Base-by-base conservation (phyloP, 306 rosid species). In the Begonia masoniana region DNA sequence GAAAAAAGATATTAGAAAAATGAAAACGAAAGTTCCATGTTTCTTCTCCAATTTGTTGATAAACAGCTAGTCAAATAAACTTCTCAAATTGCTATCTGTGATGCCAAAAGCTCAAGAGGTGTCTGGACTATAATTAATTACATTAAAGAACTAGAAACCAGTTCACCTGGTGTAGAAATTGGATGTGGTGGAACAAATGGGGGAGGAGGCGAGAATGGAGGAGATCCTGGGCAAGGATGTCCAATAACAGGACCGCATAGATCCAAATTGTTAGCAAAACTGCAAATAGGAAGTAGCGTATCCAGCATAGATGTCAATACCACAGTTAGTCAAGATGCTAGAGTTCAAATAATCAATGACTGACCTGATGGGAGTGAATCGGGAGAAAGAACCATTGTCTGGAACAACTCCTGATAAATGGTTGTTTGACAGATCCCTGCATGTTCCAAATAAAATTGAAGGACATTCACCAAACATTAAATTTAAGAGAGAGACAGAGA, bases 201-300 rank as follows among this genome's bases (percentile, higher is more conserved):
- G 4, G 99, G 99, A 63, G 99, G 99, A 54, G 99, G 99, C 55
- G 99, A 86, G 72, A 92, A 92, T 59, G 99, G 99, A 47, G 99
- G 99, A 55, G 99, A 86, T 59, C 96, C 96, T 14, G 99, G 99
- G 79, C 99, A 92, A 19, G 99, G 99, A 47, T 57, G 96, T 48
- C 94, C 94, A 54, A 96, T 83, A 24, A 92, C 99, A n/a, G 96
- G 99, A 56, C 99, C 99, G 67, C 99, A 92, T 12, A 92, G 83
- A 74, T 31, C 78, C 86, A 77, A 39, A 77, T 92, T 92, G 73
- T 86, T 92, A 36, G 96, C 93, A 83, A 86, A 92, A 92, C 99
- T 92, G 88, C 69, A 74, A 60, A 52, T 14, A 67, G 46, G 19
- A 60, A 51, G 41, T n/a, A 62, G 36, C n/a, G 41, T 13, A 13